Percentiles rank a stretch among this genome's conserved stretches.
phyloP scores from a whole-genome alignment of 352 stramenopile species.

The Globisporangium recalcitrans region DNA sequence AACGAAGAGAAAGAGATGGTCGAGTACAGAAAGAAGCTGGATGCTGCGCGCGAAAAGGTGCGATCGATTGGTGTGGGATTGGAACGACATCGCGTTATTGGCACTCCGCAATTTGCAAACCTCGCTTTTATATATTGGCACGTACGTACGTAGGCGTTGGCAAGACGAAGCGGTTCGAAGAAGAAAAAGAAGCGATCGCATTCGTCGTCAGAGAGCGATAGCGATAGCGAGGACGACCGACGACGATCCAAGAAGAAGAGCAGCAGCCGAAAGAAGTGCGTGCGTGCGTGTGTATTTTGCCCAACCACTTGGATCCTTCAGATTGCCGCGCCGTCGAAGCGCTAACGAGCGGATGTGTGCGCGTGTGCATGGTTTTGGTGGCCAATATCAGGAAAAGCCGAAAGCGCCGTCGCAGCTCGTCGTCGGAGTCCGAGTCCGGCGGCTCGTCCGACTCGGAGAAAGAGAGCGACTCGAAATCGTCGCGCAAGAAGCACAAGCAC shows the following conservation, averaged over 20 bases:
- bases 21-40: slow-evolving; percentile 90
- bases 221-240: slow-evolving; percentile 42
- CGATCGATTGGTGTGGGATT: background rate
- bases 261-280: slow-evolving; percentile 70
- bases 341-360: too few relatives aligned
- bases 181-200: slow-evolving; percentile 71
- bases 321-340: too few relatives aligned
- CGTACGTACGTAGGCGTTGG: slow-evolving; percentile 34
- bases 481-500: slow-evolving; percentile 36
- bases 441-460: slow-evolving; percentile 27
- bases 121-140: too few relatives aligned
- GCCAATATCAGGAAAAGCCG: slow-evolving; percentile 49
- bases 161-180: slow-evolving; percentile 56
- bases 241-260: slow-evolving; percentile 52
- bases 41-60: slow-evolving; percentile 87
- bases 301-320: too few relatives aligned
- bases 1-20: slow-evolving; percentile 92
- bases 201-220: slow-evolving; percentile 47
- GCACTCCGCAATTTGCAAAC: background rate
- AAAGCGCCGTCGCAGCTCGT: slow-evolving; percentile 46
- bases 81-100: background rate
- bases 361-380: slow-evolving; percentile 14
- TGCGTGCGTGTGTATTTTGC: too few relatives aligned
- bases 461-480: slow-evolving; percentile 21
- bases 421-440: slow-evolving; percentile 37